These are phyloP conservation scores for Melocanna baccifera DNA, from an alignment of 176 grass and related monocot species.

Conservation along the genomic window DNA sequence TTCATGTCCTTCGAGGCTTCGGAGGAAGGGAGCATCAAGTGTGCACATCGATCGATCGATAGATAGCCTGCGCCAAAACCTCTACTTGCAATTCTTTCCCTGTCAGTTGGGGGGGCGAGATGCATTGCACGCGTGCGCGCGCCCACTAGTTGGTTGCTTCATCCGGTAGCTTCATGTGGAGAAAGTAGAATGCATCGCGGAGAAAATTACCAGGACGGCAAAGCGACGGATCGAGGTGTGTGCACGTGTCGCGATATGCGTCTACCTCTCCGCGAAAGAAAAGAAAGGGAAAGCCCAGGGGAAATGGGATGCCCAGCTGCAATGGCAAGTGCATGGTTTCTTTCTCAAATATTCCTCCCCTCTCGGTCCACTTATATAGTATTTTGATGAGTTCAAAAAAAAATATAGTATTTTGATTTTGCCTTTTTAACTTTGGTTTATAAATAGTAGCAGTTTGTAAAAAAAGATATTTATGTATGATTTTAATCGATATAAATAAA, in stretches of 20 bases:
- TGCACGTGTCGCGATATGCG: not conserved
- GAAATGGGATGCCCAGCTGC: not conserved
- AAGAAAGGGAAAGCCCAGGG: not conserved
- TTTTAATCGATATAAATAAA: too few relatives aligned
- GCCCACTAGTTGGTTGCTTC: not conserved
- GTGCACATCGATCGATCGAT: not conserved
- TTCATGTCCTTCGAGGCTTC: not conserved
- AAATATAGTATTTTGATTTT: too few relatives aligned
- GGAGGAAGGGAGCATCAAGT: not conserved
- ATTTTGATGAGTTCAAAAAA: too few relatives aligned
- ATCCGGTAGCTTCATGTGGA: not conserved
- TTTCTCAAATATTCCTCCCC: not conserved
- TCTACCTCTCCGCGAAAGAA: not conserved
- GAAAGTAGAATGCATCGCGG: not conserved
- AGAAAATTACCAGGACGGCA: not conserved
- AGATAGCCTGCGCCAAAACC: not conserved
- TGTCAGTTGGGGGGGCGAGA: not conserved
- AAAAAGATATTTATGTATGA: too few relatives aligned
- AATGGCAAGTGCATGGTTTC: conserved; percentile 8
- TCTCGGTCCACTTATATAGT: not conserved
- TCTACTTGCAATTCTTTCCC: not conserved
- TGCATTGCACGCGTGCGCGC: not conserved
- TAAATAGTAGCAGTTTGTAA: too few relatives aligned
- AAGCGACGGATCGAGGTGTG: not conserved
- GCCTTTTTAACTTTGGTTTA: too few relatives aligned